Conservation (phyloP, 2,329 filamentous ascomycete genomes). For the Fusarium multiceps region DNA sequence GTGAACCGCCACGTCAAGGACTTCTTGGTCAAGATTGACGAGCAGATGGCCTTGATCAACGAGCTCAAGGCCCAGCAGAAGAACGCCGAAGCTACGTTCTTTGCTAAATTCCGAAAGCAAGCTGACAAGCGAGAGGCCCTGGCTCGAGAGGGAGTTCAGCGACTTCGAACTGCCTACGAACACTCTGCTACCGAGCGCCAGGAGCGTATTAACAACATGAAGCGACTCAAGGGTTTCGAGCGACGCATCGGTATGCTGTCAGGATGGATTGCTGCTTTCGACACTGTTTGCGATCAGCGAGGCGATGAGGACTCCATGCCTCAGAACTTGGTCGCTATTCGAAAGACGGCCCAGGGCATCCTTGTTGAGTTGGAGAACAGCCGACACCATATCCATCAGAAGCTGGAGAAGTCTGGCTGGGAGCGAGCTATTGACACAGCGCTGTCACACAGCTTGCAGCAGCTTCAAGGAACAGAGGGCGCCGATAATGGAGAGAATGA, state of each 20-base stretch:
- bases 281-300: constrained; percentile 78
- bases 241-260: constrained; percentile 87
- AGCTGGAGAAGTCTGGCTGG: constrained; percentile 84
- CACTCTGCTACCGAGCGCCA: constrained; percentile 80
- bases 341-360: constrained; percentile 89
- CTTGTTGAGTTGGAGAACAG: constrained; percentile 90
- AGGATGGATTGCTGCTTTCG: constrained; percentile 93
- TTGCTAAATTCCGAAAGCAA: constrained; percentile 91
- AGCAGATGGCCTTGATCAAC: constrained; percentile 97
- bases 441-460: constrained; percentile 83
- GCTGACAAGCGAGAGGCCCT: constrained; percentile 83
- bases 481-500: constrained; percentile 71
- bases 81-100: constrained; percentile 83
- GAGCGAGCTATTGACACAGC: constrained; percentile 88
- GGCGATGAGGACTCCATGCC: constrained; percentile 67
- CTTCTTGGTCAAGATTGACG: constrained; percentile 98
- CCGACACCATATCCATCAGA: constrained; percentile 89
- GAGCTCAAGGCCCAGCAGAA: constrained; percentile 94
- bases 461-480: constrained; percentile 70
- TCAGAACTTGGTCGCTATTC: constrained; percentile 76
- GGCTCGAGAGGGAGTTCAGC: constrained; percentile 79
- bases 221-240: constrained; percentile 84
- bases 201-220: constrained; percentile 83
- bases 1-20: constrained; percentile 99
- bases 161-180: constrained; percentile 86